phyloP scores from a whole-genome alignment of 805 yeast species.

The Ogataea polymorpha region DNA sequence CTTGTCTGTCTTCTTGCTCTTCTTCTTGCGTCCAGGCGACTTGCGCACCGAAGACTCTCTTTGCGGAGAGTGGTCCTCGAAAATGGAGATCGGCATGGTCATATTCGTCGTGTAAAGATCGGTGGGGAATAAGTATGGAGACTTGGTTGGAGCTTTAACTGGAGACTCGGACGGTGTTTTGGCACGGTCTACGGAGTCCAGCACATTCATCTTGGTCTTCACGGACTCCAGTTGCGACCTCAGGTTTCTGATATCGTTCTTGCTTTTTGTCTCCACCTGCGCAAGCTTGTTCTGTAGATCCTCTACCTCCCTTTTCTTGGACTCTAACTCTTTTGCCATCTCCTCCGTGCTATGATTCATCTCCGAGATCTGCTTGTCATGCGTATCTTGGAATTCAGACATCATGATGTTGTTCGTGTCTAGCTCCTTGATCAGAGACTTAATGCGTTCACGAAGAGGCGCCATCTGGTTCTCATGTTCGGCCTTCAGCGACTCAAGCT shows the following conservation, averaged over 20 bases:
- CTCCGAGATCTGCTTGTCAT: constrained; percentile 15
- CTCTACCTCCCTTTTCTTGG: neutral
- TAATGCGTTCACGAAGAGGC: constrained; percentile 4
- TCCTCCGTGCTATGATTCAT: constrained; percentile 2
- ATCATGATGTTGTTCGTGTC: constrained; percentile 15
- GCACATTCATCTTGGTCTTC: constrained; percentile 17
- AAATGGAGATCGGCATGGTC: constrained; percentile 13
- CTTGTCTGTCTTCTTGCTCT: constrained; percentile 7
- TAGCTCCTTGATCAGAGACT: constrained; percentile 12
- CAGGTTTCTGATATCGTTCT: constrained; percentile 14
- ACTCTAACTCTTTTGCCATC: constrained; percentile 4
- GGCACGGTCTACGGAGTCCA: constrained; percentile 14
- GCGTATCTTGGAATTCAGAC: constrained; percentile 18
- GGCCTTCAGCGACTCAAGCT: neutral
- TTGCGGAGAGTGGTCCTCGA: constrained; percentile 14
- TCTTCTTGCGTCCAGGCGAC: constrained; percentile 9
- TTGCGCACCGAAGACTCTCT: constrained; percentile 7
- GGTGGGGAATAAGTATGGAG: constrained; percentile 7
- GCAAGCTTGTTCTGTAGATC: constrained; percentile 2
- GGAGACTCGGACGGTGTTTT: constrained; percentile 14
- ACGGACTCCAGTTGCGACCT: constrained; percentile 18
- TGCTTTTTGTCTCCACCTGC: constrained; percentile 13
- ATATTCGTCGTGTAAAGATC: constrained; percentile 7
- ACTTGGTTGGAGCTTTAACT: constrained; percentile 12
- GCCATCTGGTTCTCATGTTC: neutral